These are phyloP conservation scores for Mitragyna speciosa DNA, from an alignment of 257 asterid genomes.

Conservation along the genomic window DNA sequence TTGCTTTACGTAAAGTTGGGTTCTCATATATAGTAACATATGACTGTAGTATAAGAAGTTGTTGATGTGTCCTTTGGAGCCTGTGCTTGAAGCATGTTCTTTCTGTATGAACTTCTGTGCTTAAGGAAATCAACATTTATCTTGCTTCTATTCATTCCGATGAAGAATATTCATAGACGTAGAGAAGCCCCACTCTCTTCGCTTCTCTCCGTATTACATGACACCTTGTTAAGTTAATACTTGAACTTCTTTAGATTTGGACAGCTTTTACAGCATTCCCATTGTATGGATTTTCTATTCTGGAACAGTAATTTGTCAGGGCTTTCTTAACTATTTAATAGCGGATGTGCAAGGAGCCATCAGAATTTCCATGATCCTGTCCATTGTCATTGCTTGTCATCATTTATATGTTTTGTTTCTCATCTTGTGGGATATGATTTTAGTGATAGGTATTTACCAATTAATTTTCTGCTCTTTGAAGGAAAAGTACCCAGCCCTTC, in stretches of 20 bases:
- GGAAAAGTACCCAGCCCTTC: slow-evolving; percentile 84
- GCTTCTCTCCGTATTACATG: not conserved
- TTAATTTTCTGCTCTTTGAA: slow-evolving; percentile 37
- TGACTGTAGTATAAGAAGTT: not conserved
- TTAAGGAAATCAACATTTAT: not conserved
- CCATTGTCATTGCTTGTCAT: not conserved
- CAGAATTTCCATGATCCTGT: not conserved
- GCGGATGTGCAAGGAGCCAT: not conserved
- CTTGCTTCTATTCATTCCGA: not conserved
- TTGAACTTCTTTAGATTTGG: not conserved
- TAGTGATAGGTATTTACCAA: slow-evolving; percentile 16
- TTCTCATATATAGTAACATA: not conserved
- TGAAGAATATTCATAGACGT: not conserved
- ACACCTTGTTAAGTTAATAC: not conserved
- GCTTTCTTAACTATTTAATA: not conserved
- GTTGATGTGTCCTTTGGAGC: not conserved
- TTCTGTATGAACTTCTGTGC: not conserved
- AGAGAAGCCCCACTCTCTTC: not conserved
- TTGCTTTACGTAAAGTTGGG: not conserved
- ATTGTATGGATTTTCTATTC: not conserved
- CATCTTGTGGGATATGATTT: slow-evolving; percentile 9
- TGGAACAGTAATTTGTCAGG: not conserved
- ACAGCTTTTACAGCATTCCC: not conserved
- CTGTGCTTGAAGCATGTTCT: not conserved
- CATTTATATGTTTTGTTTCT: not conserved